phyloP scores from a whole-genome alignment of 768 basidiomycete genomes.

The Lactifluus rugatus region DNA sequence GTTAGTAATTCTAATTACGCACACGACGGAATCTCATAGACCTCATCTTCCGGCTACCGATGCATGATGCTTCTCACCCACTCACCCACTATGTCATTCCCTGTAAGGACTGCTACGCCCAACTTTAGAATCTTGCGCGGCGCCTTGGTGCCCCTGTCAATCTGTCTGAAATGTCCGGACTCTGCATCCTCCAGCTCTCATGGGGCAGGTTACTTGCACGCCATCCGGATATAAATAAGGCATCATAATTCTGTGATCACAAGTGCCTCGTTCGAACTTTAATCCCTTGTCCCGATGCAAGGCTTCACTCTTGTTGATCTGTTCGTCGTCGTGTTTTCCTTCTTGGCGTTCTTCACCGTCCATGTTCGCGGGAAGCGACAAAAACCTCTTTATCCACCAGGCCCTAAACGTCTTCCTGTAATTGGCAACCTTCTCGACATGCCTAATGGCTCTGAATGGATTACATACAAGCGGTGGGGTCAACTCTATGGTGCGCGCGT shows the following conservation, averaged over 20 bases:
- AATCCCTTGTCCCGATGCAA: not conserved
- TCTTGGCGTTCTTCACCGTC: not conserved
- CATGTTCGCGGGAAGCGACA: not conserved
- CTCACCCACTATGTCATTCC: no score
- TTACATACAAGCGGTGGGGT: constrained; percentile 16
- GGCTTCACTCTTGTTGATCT: not conserved
- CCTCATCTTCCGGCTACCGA: no score
- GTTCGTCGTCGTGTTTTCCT: not conserved
- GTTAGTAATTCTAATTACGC: no score
- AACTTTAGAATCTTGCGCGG: no score
- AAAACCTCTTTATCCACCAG: not conserved
- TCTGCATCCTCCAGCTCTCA: no score
- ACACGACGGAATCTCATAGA: no score
- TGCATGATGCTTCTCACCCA: no score
- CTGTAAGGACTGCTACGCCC: no score
- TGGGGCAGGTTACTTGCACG: no score
- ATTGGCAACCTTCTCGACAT: constrained; percentile 20
- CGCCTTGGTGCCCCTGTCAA: no score
- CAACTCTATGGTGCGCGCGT: constrained; percentile 15
- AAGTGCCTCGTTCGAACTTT: not conserved
- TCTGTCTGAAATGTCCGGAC: no score
- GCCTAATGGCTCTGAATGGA: constrained; percentile 16
- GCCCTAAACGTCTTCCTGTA: constrained; percentile 19
- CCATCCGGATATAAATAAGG: not conserved
- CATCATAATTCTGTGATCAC: not conserved